A percentile compares a stretch with the other conserved stretches of the same genome.
Conservation (phyloP, 2,329 filamentous ascomycete genomes). For the Curvularia sp. region DNA sequence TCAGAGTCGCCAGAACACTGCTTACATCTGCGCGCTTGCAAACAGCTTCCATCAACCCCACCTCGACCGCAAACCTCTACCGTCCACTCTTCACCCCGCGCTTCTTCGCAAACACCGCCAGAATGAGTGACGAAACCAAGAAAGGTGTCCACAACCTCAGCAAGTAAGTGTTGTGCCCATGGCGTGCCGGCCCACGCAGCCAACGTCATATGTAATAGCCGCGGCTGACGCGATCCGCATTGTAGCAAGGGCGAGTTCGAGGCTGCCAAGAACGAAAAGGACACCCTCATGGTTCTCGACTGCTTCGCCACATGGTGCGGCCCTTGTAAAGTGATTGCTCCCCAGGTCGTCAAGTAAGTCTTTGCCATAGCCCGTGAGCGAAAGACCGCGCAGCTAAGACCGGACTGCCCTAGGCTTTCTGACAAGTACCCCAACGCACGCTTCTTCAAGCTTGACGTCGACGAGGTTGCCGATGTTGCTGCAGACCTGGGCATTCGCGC, state of each 20-base stretch:
- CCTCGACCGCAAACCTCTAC: constrained; percentile 42
- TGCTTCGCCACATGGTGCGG: constrained; percentile 92
- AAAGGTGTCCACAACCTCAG: constrained; percentile 59
- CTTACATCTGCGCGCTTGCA: constrained; percentile 52
- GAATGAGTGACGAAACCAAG: constrained; percentile 51
- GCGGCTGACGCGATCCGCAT: constrained; percentile 18
- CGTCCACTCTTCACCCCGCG: constrained; percentile 43
- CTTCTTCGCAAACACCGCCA: constrained; percentile 54
- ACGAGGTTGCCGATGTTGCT: constrained; percentile 77
- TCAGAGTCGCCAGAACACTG: constrained; percentile 51
- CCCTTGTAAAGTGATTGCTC: constrained; percentile 90
- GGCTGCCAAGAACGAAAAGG: constrained; percentile 58
- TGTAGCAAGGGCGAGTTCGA: constrained; percentile 67
- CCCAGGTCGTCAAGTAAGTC: constrained; percentile 70
- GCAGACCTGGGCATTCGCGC: constrained; percentile 81
- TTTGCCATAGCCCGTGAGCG: background rate
- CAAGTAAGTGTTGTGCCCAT: constrained; percentile 47
- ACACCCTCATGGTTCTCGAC: constrained; percentile 78
- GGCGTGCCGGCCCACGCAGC: constrained; percentile 7
- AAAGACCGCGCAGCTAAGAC: constrained; percentile 14
- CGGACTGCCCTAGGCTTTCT: constrained; percentile 61
- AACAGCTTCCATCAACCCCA: constrained; percentile 43
- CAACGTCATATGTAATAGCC: constrained; percentile 23
- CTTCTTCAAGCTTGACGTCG: constrained; percentile 93
- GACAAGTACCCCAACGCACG: constrained; percentile 66